phyloP scores from a whole-genome alignment of 2,329 filamentous ascomycete genomes.

The Fusarium piperis region DNA sequence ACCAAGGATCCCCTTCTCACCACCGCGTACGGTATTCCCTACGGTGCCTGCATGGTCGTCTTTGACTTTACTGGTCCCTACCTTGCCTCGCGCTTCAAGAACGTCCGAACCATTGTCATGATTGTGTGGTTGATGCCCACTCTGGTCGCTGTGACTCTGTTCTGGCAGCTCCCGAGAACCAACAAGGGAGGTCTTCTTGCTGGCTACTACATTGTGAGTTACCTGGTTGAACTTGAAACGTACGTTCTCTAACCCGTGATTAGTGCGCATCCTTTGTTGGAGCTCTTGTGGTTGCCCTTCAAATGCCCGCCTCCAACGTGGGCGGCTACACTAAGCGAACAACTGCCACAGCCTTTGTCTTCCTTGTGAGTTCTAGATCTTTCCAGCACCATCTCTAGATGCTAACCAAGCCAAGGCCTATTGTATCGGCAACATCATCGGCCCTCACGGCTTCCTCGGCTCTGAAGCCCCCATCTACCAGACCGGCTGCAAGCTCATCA shows the following conservation, averaged over 20 bases:
- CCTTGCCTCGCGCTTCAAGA: conserved; percentile 60
- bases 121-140: conserved; percentile 61
- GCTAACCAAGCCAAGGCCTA: conserved; percentile 40
- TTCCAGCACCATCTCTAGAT: background rate
- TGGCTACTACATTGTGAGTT: conserved; percentile 59
- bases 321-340: conserved; percentile 60
- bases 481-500: conserved; percentile 58
- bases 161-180: conserved; percentile 58
- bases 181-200: conserved; percentile 59
- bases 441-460: conserved; percentile 52
- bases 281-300: conserved; percentile 64
- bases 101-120: conserved; percentile 63
- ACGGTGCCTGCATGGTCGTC: conserved; percentile 63
- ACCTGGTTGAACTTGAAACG: rapidly evolving
- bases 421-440: conserved; percentile 47
- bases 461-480: conserved; percentile 59
- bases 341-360: conserved; percentile 58
- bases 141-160: conserved; percentile 56
- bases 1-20: conserved; percentile 51
- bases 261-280: conserved; percentile 58
- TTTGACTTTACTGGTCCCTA: conserved; percentile 63
- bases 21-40: conserved; percentile 63
- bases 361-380: conserved; percentile 37
- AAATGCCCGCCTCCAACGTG: conserved; percentile 61
- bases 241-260: background rate